Conservation (phyloP, 2,329 filamentous ascomycete genomes). For the Talaromyces sp. region DNA sequence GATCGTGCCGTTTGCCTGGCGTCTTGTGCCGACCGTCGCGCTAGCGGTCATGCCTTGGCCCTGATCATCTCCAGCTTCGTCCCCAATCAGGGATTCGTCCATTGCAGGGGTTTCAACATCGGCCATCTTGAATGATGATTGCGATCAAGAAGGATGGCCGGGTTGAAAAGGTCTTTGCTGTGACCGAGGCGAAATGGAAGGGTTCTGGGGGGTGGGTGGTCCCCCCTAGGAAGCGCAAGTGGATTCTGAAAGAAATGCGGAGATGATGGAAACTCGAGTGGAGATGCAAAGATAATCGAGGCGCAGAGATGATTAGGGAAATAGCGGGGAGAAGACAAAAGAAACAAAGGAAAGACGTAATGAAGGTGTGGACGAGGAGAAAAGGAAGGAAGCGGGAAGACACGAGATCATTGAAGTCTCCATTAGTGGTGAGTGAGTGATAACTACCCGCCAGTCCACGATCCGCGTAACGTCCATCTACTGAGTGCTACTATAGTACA, state of each 20-base stretch:
- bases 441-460: conserved; percentile 26
- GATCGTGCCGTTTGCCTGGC: conserved; percentile 66
- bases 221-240: conserved; percentile 22
- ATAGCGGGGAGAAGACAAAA: background rate
- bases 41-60: conserved; percentile 41
- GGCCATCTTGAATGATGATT: conserved; percentile 31
- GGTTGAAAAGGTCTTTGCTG: conserved; percentile 2
- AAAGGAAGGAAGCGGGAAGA: conserved; percentile 16
- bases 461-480: conserved; percentile 6
- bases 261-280: background rate
- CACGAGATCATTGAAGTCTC: conserved; percentile 18
- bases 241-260: conserved; percentile 9
- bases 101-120: conserved; percentile 36
- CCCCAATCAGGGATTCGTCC: conserved; percentile 40
- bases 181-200: background rate
- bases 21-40: conserved; percentile 54
- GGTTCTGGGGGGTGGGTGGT: conserved; percentile 6
- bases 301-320: background rate
- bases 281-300: background rate
- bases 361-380: conserved; percentile 10
- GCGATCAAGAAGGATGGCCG: conserved; percentile 8
- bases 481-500: background rate
- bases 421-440: conserved; percentile 13
- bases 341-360: conserved; percentile 5
- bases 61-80: conserved; percentile 42